phyloP scores from a whole-genome alignment of 2,329 filamentous ascomycete genomes.

The Diaporthe batatas region DNA sequence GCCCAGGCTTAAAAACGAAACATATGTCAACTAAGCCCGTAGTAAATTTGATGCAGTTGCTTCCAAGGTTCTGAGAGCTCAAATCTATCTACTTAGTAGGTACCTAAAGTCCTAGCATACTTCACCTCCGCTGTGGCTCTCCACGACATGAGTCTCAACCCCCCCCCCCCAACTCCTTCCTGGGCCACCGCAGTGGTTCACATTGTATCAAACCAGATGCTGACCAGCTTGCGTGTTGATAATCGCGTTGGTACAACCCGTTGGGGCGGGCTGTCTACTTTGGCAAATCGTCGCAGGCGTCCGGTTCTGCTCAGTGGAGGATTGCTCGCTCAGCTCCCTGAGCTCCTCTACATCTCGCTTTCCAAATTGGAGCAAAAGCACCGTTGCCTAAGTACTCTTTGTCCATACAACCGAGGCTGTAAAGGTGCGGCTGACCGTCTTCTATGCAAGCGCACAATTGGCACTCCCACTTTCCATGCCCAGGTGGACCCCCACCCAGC shows the following conservation, averaged over 20 bases:
- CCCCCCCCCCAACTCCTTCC: background rate
- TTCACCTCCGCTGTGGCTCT: background rate
- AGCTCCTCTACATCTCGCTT: too few species aligned
- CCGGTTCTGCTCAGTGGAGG: background rate
- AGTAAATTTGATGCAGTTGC: background rate
- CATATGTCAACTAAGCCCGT: rapidly evolving
- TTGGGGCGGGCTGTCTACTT: background rate
- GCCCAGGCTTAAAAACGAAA: background rate
- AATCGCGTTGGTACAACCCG: too few species aligned
- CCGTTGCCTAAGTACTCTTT: background rate
- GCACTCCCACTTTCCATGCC: background rate
- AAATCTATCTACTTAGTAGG: background rate
- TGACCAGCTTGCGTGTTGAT: background rate
- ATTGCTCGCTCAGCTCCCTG: background rate
- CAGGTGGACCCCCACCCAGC: background rate
- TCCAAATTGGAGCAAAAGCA: background rate
- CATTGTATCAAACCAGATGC: background rate
- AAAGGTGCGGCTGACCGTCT: background rate
- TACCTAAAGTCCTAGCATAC: background rate
- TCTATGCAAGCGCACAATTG: background rate
- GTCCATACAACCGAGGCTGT: background rate
- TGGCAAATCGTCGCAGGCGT: background rate
- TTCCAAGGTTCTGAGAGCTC: background rate
- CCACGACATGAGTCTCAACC: background rate
- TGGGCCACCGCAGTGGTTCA: background rate